Conservation (phyloP, 306 rosid genomes). For the Fragaria nilgerrensis region DNA sequence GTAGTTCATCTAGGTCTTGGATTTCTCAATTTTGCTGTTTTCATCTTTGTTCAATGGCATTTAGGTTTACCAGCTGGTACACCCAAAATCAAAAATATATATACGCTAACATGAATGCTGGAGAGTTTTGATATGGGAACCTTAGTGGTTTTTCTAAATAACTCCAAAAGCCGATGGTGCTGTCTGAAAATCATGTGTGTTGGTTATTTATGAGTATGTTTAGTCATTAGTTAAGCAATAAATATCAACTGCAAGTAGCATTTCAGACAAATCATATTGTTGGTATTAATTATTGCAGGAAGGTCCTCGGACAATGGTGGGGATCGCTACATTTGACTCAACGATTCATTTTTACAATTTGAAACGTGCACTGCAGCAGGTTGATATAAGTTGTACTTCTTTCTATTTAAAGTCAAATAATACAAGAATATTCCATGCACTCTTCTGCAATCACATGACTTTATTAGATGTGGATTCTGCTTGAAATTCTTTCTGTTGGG, state of each 20-base stretch:
- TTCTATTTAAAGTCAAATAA: not conserved
- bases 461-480: not conserved
- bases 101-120: not conserved
- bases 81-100: not conserved
- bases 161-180: not conserved
- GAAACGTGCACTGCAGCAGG: slow-evolving; percentile 97
- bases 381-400: slow-evolving; percentile 23
- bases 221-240: not conserved
- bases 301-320: slow-evolving; percentile 86
- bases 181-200: not conserved
- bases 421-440: not conserved
- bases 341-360: slow-evolving; percentile 93
- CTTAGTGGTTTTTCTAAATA: not conserved
- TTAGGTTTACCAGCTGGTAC: not conserved
- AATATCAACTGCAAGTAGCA: not conserved
- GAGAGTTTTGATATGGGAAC: not conserved
- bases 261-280: slow-evolving; percentile 4
- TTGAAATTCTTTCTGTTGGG: not conserved
- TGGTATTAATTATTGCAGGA: slow-evolving; percentile 52
- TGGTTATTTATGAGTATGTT: not conserved
- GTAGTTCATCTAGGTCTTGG: not conserved
- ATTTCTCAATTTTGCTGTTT: not conserved
- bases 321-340: slow-evolving; percentile 92
- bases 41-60: not conserved
- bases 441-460: not conserved